Conservation (phyloP, 768 basidiomycete species). For the Cystobasidium tubakii region DNA sequence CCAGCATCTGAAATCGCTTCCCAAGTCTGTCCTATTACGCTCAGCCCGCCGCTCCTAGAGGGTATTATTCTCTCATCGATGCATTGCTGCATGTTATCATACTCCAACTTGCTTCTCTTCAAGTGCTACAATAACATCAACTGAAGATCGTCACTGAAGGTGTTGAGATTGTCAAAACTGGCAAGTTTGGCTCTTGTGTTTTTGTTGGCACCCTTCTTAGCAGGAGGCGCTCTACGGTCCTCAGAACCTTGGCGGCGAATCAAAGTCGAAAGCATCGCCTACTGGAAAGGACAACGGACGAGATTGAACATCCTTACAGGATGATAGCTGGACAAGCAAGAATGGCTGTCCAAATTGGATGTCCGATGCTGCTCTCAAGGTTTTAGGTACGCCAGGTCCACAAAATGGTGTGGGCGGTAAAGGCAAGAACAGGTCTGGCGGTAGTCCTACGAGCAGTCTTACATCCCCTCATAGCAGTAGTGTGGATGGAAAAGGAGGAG, state of each 20-base stretch:
- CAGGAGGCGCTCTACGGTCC: neutral
- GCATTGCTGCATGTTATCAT: neutral
- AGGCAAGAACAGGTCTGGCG: neutral
- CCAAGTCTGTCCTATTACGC: neutral
- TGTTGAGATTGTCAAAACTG: no score
- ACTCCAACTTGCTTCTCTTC: neutral
- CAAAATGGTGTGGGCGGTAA: neutral
- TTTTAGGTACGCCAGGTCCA: neutral
- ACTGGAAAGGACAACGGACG: neutral
- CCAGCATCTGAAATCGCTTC: slow-evolving; percentile 1
- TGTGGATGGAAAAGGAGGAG: neutral
- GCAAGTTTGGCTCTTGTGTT: no score
- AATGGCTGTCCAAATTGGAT: neutral
- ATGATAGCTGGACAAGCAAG: neutral
- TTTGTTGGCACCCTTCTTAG: neutral
- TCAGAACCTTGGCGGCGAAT: neutral
- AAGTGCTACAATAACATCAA: neutral
- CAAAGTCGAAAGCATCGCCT: neutral
- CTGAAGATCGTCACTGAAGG: neutral
- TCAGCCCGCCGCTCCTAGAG: neutral
- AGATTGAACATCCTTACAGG: neutral
- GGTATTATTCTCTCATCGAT: slow-evolving; percentile 11
- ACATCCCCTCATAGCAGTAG: neutral
- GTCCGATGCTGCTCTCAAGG: neutral
- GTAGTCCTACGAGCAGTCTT: neutral